Evolutionary conservation across 2,329 filamentous ascomycete species (phyloP).

Genomic region (Tetracladium maxilliforme): DNA sequence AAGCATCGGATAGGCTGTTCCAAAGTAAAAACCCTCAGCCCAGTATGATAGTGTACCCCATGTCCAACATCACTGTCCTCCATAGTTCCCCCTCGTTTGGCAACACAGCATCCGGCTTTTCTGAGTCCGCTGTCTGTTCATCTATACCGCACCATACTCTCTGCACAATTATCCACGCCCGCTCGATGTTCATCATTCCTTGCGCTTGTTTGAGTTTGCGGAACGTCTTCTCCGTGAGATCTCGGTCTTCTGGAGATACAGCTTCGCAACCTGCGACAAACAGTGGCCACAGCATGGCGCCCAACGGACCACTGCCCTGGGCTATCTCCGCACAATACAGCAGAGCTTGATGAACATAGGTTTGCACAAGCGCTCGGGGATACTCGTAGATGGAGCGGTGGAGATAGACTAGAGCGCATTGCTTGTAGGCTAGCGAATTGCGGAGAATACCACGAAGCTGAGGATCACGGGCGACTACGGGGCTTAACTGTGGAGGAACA

Average conservation of each 20-base stretch:
- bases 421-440: conserved; percentile 43
- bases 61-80: conserved; percentile 40
- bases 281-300: conserved; percentile 48
- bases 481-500: conserved; percentile 23
- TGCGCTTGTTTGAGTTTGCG: conserved; percentile 37
- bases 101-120: too few species aligned
- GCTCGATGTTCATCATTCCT: conserved; percentile 50
- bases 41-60: conserved; percentile 44
- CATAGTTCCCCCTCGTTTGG: conserved; percentile 21
- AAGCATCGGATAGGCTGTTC: too few species aligned
- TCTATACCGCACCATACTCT: conserved; percentile 46
- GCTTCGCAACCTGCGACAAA: conserved; percentile 51
- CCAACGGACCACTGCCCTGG: conserved; percentile 41
- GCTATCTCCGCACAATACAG: conserved; percentile 40
- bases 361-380: conserved; percentile 34
- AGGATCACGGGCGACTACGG: too few species aligned
- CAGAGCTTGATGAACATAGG: conserved; percentile 32
- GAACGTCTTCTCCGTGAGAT: conserved; percentile 35
- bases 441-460: conserved; percentile 38
- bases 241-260: conserved; percentile 28
- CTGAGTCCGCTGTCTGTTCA: conserved; percentile 4
- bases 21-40: conserved; percentile 23
- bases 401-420: conserved; percentile 41
- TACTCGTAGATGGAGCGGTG: conserved; percentile 37
- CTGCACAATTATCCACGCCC: conserved; percentile 43